Evolutionary conservation across 805 yeast genomes (phyloP).

Genomic region (Brettanomyces nanus): DNA sequence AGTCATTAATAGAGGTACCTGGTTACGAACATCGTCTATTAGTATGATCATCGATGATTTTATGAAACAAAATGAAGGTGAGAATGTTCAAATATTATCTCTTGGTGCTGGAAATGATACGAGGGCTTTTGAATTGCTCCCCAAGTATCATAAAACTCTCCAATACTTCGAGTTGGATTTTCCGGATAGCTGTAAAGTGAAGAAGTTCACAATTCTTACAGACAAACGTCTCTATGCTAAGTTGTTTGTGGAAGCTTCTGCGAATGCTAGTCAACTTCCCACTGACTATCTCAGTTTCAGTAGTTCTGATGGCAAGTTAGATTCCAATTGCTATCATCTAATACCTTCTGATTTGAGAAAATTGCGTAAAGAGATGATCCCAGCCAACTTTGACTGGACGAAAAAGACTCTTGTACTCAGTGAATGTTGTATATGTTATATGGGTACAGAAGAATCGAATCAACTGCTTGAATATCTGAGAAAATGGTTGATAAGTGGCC

Average conservation of each 20-base stretch:
- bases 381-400: constrained; percentile 14
- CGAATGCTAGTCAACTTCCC: constrained; percentile 6
- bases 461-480: constrained; percentile 37
- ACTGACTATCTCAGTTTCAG: constrained; percentile 3
- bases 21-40: constrained; percentile 47
- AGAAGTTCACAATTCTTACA: constrained; percentile 41
- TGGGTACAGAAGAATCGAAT: constrained; percentile 42
- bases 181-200: constrained; percentile 41
- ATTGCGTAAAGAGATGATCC: constrained; percentile 11
- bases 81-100: constrained; percentile 47
- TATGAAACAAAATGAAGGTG: constrained; percentile 19
- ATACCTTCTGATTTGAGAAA: constrained; percentile 47
- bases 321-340: constrained; percentile 36
- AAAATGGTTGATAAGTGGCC: constrained; percentile 15
- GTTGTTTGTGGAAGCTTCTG: background rate
- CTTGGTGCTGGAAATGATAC: constrained; percentile 84
- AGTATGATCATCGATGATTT: constrained; percentile 39
- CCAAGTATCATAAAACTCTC: constrained; percentile 23
- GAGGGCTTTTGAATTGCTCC: constrained; percentile 45
- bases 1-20: constrained; percentile 65
- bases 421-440: constrained; percentile 72
- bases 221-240: constrained; percentile 17
- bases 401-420: constrained; percentile 57
- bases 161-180: constrained; percentile 60
- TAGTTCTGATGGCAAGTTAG: background rate